Conservation (phyloP, 805 yeast species). For the Ogataea pignaliae region DNA sequence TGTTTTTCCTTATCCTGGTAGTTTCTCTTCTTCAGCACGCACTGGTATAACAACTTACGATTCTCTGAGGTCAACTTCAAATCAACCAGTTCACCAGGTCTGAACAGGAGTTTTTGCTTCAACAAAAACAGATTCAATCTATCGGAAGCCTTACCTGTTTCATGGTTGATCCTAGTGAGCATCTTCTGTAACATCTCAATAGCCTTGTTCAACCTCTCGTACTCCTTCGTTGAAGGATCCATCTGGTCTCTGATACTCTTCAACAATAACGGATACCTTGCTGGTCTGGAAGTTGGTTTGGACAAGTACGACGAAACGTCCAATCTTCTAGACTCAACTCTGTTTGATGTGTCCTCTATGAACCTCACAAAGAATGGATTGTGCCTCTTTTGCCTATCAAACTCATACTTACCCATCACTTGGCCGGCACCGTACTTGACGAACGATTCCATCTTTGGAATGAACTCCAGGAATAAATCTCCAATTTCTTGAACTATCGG, state of each 20-base stretch:
- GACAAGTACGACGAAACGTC: constrained; percentile 91
- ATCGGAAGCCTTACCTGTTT: constrained; percentile 91
- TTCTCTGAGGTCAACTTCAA: constrained; percentile 79
- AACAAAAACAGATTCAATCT: constrained; percentile 83
- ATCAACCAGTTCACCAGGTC: constrained; percentile 81
- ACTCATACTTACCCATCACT: constrained; percentile 91
- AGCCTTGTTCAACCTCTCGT: constrained; percentile 63
- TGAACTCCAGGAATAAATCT: constrained; percentile 79
- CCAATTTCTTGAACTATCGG: constrained; percentile 85
- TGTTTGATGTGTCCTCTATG: constrained; percentile 82
- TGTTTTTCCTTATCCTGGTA: constrained; percentile 63
- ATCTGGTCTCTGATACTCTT: constrained; percentile 82
- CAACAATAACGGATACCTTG: constrained; percentile 82
- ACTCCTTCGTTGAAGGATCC: constrained; percentile 68
- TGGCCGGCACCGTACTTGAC: constrained; percentile 91
- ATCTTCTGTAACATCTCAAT: constrained; percentile 71
- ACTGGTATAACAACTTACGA: constrained; percentile 75
- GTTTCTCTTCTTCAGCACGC: constrained; percentile 67
- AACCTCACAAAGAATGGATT: constrained; percentile 91
- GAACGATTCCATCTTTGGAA: constrained; percentile 87
- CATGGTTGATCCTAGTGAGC: constrained; percentile 73
- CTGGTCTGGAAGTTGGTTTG: constrained; percentile 94
- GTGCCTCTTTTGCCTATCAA: constrained; percentile 87
- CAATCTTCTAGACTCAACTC: constrained; percentile 80
- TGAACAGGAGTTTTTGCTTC: constrained; percentile 76